Evolutionary conservation across 1,284 basidiomycete species (phyloP).

Genomic region (Garcileccinum viscosum): DNA sequence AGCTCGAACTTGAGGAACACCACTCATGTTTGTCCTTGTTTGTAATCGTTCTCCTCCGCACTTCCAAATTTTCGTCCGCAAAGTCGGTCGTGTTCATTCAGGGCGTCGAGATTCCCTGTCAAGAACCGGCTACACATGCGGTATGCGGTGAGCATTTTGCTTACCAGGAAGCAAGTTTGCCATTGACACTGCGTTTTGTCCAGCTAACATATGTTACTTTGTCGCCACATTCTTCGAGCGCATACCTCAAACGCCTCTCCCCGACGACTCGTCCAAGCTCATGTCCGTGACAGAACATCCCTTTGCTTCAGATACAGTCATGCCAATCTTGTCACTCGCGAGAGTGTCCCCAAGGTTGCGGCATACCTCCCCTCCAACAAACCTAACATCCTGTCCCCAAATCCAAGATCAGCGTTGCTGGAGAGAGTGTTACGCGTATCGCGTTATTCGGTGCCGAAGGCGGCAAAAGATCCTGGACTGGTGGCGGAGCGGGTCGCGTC

Average conservation of each 20-base stretch:
- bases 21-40: constrained; percentile 35
- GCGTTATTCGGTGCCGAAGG: constrained; percentile 34
- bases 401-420: constrained; percentile 24
- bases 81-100: constrained; percentile 33
- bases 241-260: constrained; percentile 37
- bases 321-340: constrained; percentile 27
- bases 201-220: constrained; percentile 68
- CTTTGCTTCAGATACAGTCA: constrained; percentile 30
- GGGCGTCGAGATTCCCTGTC: constrained; percentile 36
- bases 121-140: constrained; percentile 41
- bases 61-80: constrained; percentile 39
- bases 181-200: constrained; percentile 3
- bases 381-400: constrained; percentile 2
- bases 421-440: constrained; percentile 37
- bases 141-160: constrained; percentile 54
- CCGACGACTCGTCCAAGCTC: constrained; percentile 31
- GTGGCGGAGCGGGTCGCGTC: constrained; percentile 16
- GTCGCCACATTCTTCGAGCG: constrained; percentile 53
- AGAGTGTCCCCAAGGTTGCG: constrained; percentile 17
- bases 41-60: constrained; percentile 15
- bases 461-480: constrained; percentile 12
- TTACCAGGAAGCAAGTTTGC: not conserved
- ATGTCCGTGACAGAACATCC: constrained; percentile 32
- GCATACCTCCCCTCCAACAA: constrained; percentile 1
- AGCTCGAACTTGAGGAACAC: not conserved